Conservation (phyloP, 2,329 filamentous ascomycete species). For the Cercospora sesami region DNA sequence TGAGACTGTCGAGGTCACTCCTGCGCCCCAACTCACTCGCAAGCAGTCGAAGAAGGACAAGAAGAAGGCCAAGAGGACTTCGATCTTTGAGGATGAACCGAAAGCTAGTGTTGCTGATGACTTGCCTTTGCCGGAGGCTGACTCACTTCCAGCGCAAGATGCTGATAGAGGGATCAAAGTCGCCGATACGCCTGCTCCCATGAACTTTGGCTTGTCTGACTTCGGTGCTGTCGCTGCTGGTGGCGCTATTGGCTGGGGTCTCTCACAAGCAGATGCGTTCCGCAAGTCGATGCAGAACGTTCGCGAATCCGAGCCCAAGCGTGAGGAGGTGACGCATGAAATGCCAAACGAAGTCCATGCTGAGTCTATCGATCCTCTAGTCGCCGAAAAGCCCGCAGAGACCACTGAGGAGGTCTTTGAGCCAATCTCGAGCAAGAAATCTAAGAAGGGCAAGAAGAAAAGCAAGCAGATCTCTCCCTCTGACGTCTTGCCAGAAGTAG, state of each 20-base stretch:
- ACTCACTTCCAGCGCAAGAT: neutral
- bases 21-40: constrained; percentile 25
- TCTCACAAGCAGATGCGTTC: constrained; percentile 27
- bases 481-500: neutral
- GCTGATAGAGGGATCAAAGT: neutral
- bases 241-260: constrained; percentile 19
- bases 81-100: constrained; percentile 24
- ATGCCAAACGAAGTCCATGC: neutral
- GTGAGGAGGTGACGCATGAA: neutral
- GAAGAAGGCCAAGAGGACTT: constrained; percentile 41
- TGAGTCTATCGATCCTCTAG: neutral
- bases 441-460: constrained; percentile 29
- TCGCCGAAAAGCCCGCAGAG: neutral
- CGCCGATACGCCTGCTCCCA: neutral
- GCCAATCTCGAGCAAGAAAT: constrained; percentile 26
- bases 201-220: constrained; percentile 22
- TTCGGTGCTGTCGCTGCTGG: constrained; percentile 23
- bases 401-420: neutral
- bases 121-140: neutral
- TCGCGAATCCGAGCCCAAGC: neutral
- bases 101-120: constrained; percentile 2
- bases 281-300: constrained; percentile 20
- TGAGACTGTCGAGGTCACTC: constrained; percentile 8
- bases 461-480: constrained; percentile 16
- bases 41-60: constrained; percentile 48